Evolutionary conservation across 2,329 filamentous ascomycete genomes (phyloP).

Genomic region (Hymenoscyphus albidus): DNA sequence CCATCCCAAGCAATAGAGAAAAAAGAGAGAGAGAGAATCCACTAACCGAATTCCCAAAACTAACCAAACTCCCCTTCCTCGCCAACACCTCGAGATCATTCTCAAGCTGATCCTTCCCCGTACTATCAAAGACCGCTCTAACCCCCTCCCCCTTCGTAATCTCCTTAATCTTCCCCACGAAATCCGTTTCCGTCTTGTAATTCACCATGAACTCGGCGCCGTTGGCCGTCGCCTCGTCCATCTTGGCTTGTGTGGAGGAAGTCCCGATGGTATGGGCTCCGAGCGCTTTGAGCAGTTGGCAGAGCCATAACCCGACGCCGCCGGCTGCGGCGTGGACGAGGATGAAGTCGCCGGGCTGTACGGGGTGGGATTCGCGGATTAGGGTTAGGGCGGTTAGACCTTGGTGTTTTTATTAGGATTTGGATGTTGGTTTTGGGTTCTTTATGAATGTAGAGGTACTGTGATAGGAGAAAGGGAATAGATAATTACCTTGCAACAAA

Average conservation of each 20-base stretch:
- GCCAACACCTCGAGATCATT: conserved; percentile 69
- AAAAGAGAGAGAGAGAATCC: not conserved
- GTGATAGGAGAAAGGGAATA: too few species aligned
- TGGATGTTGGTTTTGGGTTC: too few species aligned
- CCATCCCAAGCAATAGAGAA: not conserved
- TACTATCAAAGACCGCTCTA: conserved; percentile 78
- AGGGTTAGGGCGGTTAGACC: conserved; percentile 77
- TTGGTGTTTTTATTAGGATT: too few species aligned
- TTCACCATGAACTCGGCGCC: conserved; percentile 72
- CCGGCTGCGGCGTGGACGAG: conserved; percentile 84
- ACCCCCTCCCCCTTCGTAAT: conserved; percentile 72
- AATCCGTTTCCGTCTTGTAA: conserved; percentile 56
- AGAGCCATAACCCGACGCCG: conserved; percentile 71
- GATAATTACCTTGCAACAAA: conserved; percentile 57
- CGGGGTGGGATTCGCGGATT: conserved; percentile 67
- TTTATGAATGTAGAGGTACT: too few species aligned
- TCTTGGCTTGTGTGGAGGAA: conserved; percentile 69
- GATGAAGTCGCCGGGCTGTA: conserved; percentile 74
- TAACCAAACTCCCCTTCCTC: conserved; percentile 71
- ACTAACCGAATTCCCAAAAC: conserved; percentile 75
- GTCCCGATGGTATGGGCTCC: conserved; percentile 80
- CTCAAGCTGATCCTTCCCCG: conserved; percentile 84
- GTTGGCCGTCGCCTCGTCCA: conserved; percentile 61
- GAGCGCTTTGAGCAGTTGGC: conserved; percentile 67
- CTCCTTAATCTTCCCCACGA: conserved; percentile 58